Percentiles rank a stretch among this genome's conserved stretches.
These are phyloP conservation scores for Pseudonitzschia pungens DNA, from an alignment of 108 stramenopile species.

Conservation along the genomic window DNA sequence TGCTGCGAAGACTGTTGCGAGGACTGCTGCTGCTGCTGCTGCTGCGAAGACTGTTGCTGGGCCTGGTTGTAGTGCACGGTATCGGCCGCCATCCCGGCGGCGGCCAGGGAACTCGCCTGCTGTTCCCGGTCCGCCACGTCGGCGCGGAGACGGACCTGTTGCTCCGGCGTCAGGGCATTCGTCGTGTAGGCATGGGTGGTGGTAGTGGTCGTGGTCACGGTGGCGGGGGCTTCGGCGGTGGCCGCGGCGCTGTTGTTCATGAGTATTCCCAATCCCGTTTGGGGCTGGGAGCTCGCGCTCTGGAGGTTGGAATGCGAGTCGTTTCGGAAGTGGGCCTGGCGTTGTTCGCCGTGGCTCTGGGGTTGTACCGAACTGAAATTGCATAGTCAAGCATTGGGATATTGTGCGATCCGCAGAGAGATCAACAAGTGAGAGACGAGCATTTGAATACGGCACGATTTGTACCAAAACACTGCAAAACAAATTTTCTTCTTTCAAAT, in stretches of 20 bases:
- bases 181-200: neutral
- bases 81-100: conserved; percentile 76
- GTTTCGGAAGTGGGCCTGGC: conserved; percentile 47
- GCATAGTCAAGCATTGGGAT: no score
- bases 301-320: conserved; percentile 26
- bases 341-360: conserved; percentile 21
- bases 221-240: conserved; percentile 10
- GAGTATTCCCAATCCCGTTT: conserved; percentile 76
- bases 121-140: conserved; percentile 79
- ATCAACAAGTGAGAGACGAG: neutral
- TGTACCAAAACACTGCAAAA: neutral
- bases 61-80: conserved; percentile 22
- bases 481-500: no score
- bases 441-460: neutral
- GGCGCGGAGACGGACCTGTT: conserved; percentile 44
- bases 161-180: conserved; percentile 45
- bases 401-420: no score
- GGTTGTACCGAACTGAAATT: conserved; percentile 19
- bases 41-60: no score
- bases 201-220: neutral
- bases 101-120: conserved; percentile 83
- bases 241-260: conserved; percentile 37
- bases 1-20: no score
- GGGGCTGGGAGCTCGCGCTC: conserved; percentile 36
- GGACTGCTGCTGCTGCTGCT: no score